These are phyloP conservation scores for Sisymbrium altissimum DNA, from an alignment of 345 rosid species.

Conservation along the genomic window DNA sequence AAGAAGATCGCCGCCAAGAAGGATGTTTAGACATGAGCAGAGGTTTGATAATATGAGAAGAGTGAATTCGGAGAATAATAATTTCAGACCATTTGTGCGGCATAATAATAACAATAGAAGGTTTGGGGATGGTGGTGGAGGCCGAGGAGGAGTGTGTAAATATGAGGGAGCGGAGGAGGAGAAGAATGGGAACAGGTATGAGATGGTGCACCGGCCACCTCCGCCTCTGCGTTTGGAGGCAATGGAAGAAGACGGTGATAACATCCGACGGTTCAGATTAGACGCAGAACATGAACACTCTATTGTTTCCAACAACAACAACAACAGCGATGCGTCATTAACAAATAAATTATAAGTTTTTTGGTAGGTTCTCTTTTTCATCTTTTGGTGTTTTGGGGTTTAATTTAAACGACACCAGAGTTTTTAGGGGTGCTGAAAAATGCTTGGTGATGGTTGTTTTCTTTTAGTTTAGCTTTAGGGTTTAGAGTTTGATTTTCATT, in stretches of 20 bases:
- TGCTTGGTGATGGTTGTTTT: not conserved
- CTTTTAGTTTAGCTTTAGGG: not conserved
- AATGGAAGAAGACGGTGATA: not conserved
- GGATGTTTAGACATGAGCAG: not conserved
- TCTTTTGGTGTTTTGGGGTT: not conserved
- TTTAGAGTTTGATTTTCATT: not conserved
- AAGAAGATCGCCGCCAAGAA: not conserved
- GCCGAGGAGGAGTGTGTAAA: not conserved
- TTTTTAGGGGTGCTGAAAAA: not conserved
- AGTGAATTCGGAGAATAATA: not conserved
- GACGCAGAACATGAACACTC: not conserved
- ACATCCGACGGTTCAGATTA: not conserved
- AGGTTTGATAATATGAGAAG: not conserved
- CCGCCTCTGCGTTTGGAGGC: not conserved
- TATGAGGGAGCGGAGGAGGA: not conserved
- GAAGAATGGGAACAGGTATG: not conserved
- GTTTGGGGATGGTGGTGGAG: conserved; percentile 4
- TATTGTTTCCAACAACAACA: not conserved
- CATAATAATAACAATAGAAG: not conserved
- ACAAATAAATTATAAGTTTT: not conserved
- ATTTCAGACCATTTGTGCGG: not conserved
- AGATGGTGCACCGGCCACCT: conserved; percentile 4
- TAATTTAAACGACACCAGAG: not conserved
- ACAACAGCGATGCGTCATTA: not conserved
- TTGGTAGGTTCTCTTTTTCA: not conserved